Evolutionary conservation across 768 basidiomycete species (phyloP).

Genomic region (Hypholoma sublateritium): DNA sequence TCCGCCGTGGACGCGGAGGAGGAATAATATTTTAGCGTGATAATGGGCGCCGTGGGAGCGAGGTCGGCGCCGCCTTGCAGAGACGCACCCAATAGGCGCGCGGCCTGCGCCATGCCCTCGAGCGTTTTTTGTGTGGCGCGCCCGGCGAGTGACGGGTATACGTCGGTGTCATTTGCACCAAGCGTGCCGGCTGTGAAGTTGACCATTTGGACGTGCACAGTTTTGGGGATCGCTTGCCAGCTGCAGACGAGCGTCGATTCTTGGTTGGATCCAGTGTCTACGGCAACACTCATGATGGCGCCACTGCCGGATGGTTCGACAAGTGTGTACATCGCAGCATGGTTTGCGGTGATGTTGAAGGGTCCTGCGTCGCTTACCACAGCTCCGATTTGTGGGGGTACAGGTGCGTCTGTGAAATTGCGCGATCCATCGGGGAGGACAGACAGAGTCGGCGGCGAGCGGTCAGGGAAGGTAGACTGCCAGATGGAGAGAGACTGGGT

Average conservation of each 20-base stretch:
- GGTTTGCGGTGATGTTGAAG: background rate
- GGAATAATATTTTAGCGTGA: background rate
- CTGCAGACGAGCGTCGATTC: constrained; percentile 1
- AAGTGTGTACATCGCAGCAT: constrained; percentile 4
- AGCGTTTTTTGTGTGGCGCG: constrained; percentile 4
- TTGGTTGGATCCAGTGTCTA: background rate
- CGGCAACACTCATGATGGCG: background rate
- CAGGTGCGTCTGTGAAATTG: background rate
- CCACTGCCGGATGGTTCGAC: constrained; percentile 5
- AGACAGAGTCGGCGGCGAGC: background rate
- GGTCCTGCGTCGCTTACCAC: background rate
- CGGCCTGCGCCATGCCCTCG: constrained; percentile 7
- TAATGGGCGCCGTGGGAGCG: background rate
- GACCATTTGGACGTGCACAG: constrained; percentile 1
- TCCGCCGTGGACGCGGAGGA: background rate
- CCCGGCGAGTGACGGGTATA: constrained; percentile 1
- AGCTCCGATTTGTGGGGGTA: background rate
- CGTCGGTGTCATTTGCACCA: background rate
- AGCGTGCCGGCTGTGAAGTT: background rate
- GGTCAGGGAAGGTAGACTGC: constrained; percentile 1
- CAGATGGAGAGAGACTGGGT: background rate
- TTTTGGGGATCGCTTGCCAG: constrained; percentile 2
- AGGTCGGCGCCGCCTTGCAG: background rate
- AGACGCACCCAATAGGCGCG: background rate
- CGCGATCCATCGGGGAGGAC: background rate